Base-by-base conservation (phyloP, 108 stramenopile genomes). In the Discostella stelligeroides region DNA sequence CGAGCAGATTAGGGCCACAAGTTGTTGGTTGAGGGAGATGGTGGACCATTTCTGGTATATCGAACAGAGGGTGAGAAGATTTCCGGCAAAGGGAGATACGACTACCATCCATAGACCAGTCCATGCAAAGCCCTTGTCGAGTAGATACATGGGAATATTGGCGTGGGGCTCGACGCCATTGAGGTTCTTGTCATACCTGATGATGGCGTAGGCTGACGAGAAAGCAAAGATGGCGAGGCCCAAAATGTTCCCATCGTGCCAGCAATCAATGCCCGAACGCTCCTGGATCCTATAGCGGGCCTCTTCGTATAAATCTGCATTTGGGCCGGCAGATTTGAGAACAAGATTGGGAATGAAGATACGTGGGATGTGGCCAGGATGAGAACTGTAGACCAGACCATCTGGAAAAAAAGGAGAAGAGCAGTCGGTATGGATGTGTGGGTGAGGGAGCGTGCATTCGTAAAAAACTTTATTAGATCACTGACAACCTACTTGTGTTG, bases 191-290 rank as follows among this genome's bases (percentile, higher is more conserved):
- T 53, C 23, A 23, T 53, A 53, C 4, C 51, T 18, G 23, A 53
- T 20, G 23, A 53, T 8, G 21, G 51, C 51, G 23, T 53, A 53
- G 21, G 24, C 24, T 20, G 51, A 12, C 23, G 51, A 24, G 51
- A 53, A 53, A 24, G 23, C 18, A 53, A 53, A 53, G 4, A 53
- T 21, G 21, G 23, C 51, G 12, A 53, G 24, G 18, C 51, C 51
- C 51, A 53, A 6, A 20, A 53, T 20, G 21, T 24, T 24, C 23
- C 51, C 51, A 24, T 53, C 51, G 7, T 53, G 24, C 51, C 51
- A 53, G 51, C 51, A 53, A 53, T 53, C 51, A 53, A 53, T 53
- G 23, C 51, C 51, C 18, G 51, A 20, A 11, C 51, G 51, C 20
- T 53, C 51, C 6, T 24, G 18, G 23, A 53, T 53, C 51, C 51